Percentiles rank a stretch among this genome's conserved stretches.
Evolutionary conservation across 2,329 filamentous ascomycete species (phyloP).

Genomic region (Colletotrichum orchidophilum): DNA sequence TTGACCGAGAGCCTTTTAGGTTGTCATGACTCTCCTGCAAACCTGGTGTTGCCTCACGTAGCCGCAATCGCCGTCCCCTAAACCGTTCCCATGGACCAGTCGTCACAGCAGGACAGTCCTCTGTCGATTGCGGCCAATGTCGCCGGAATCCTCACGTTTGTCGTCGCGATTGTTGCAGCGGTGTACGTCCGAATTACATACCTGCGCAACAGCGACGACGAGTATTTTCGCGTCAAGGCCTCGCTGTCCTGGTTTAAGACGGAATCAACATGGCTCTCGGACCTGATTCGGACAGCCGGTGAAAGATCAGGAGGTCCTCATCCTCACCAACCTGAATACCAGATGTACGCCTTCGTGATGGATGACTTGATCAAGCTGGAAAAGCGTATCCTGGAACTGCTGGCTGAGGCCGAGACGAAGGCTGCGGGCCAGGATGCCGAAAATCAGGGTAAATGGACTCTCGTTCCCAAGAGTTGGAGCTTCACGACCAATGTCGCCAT

Average conservation of each 20-base stretch:
- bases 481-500: constrained; percentile 52
- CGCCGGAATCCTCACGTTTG: constrained; percentile 57
- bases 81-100: constrained; percentile 7
- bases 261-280: constrained; percentile 55
- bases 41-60: neutral
- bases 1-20: neutral
- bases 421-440: constrained; percentile 37
- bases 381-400: constrained; percentile 53
- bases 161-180: constrained; percentile 55
- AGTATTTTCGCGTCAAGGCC: constrained; percentile 58
- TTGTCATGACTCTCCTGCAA: neutral
- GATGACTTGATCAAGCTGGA: constrained; percentile 56
- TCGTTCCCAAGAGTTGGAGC: constrained; percentile 49
- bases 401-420: constrained; percentile 52
- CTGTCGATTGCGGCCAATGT: constrained; percentile 55
- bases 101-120: constrained; percentile 49
- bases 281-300: constrained; percentile 47
- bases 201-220: constrained; percentile 55
- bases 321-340: constrained; percentile 47
- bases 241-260: constrained; percentile 60
- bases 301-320: constrained; percentile 9
- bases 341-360: constrained; percentile 59
- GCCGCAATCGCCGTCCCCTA: neutral
- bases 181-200: constrained; percentile 55
- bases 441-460: constrained; percentile 45